Evolutionary conservation across 2,329 filamentous ascomycete species (phyloP), one percentile per base, ranked within the genome.

Genomic region (Penicillium sp.): DNA sequence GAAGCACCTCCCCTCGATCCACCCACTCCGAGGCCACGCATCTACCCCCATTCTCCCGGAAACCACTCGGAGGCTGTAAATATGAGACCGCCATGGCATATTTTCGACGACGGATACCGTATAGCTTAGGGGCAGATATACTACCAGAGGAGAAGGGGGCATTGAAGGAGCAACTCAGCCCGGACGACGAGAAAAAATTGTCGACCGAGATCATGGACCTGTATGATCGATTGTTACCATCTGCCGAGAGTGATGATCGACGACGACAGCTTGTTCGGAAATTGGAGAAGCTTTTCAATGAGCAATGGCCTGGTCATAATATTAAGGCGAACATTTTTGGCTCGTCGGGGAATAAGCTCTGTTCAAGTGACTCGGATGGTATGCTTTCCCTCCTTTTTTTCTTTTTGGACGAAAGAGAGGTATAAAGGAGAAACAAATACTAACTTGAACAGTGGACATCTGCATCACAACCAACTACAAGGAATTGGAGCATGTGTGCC

Each of bases 361-460:
- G 92, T 75, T 96, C 93, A 34, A 92, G 91, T 74, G 92, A 97
- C 70, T 99, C 94, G 50, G 94, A 99, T 78, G 90, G 92, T 96
- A 79, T 67, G 86, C 38, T 20, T 34, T 26, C 35, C 24, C 24
- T 8, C 8, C 5, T 11, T 14, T 4, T 37, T 18, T 44, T 22
- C 9, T 45, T 24, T 16, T 46, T 35, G 29, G 35, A 31, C 47
- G 22, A 22, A 16, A 40, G 40, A 9, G 13, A 22, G 20, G 13
- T 22, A 38, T 55, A 34, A 37, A 5, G 20, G 8, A 20, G 44
- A 24, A 13, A 16, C 16, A 22, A 14, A 13, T 45, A 51, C 70
- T 75, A 53, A 75, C 60, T 47, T 32, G 40, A 47, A 31, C 58
- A 96, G 93, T 99, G 72, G 94, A 99, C 72, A 93, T 99, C 54